phyloP scores from a whole-genome alignment of 495 filamentous ascomycete species.

The Hyaloscypha bicolor region DNA sequence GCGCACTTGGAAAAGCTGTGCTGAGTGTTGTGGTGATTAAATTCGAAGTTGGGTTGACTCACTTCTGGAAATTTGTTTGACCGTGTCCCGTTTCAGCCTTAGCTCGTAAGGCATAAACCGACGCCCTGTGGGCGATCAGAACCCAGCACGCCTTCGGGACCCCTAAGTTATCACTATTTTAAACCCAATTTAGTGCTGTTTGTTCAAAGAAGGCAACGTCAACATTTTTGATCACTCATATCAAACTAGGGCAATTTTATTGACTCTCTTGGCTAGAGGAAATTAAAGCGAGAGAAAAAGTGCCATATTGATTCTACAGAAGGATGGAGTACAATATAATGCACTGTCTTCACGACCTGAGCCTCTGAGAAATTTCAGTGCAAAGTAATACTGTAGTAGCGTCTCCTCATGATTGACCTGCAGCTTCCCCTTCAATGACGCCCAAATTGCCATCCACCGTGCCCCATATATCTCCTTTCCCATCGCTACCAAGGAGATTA shows the following conservation, averaged over 20 bases:
- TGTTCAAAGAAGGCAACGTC: too few relatives aligned
- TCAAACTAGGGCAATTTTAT: too few relatives aligned
- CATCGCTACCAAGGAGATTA: conserved; percentile 18
- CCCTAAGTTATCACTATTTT: too few relatives aligned
- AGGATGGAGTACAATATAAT: neutral
- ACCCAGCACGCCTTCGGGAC: too few relatives aligned
- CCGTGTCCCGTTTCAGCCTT: neutral
- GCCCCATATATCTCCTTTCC: conserved; percentile 26
- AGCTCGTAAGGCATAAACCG: too few relatives aligned
- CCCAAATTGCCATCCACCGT: conserved; percentile 28
- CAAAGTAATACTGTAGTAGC: neutral
- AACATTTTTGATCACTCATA: too few relatives aligned
- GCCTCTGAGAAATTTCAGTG: neutral
- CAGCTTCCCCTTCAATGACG: conserved; percentile 24
- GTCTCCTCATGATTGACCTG: neutral
- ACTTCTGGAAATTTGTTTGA: neutral
- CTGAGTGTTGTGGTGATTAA: neutral
- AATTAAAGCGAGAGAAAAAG: too few relatives aligned
- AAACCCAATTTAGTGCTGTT: too few relatives aligned
- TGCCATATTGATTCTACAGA: too few relatives aligned
- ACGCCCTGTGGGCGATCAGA: too few relatives aligned
- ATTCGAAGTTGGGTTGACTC: conserved; percentile 7
- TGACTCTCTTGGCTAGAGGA: too few relatives aligned
- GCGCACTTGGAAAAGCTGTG: conserved; percentile 11
- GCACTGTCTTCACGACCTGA: too few relatives aligned